These are phyloP conservation scores for Cytospora piceae DNA, from an alignment of 2,329 filamentous ascomycete genomes.

Conservation along the genomic window DNA sequence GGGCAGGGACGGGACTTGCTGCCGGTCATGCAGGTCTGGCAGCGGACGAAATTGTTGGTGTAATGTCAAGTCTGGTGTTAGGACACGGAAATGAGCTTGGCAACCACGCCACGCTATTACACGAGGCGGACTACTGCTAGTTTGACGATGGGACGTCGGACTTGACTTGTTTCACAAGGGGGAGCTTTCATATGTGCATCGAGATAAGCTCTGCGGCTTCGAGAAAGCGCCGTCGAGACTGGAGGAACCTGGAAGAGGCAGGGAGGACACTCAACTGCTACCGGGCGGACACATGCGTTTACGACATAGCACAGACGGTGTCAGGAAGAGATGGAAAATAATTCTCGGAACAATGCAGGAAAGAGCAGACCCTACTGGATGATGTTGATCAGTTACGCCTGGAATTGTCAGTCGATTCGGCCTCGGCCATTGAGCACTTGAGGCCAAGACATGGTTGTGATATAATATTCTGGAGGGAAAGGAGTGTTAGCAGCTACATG, in stretches of 20 bases:
- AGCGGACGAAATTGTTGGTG: conserved; percentile 26
- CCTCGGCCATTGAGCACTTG: no score
- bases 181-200: background rate
- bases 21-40: conserved; percentile 23
- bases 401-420: no score
- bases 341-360: no score
- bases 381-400: no score
- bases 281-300: no score
- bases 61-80: conserved; percentile 17
- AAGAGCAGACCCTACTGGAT: no score
- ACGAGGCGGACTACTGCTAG: background rate
- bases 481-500: no score
- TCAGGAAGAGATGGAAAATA: no score
- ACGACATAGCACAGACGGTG: no score
- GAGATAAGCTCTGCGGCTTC: background rate
- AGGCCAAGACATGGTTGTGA: no score
- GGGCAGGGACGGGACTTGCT: conserved; percentile 10
- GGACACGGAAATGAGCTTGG: conserved; percentile 10
- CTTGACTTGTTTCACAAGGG: background rate
- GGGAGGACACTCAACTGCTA: no score
- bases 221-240: background rate
- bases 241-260: background rate
- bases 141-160: background rate
- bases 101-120: background rate
- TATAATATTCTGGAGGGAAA: no score